phyloP scores from a whole-genome alignment of 2,329 filamentous ascomycete species.

The Pestalotiopsis sp. region DNA sequence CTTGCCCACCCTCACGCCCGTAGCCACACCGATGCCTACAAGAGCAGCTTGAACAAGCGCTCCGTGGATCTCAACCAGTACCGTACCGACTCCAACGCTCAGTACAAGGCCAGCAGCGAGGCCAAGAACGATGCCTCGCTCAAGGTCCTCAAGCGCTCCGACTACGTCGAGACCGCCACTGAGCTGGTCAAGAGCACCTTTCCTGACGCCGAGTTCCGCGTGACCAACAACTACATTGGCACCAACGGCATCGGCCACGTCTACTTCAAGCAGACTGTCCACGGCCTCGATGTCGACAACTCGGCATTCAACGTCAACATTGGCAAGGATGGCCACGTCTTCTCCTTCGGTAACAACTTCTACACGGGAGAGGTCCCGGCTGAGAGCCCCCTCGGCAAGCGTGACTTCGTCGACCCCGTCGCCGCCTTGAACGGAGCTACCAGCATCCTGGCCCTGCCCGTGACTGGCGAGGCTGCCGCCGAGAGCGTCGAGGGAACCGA shows the following conservation, averaged over 20 bases:
- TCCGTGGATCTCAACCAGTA: slow-evolving; percentile 36
- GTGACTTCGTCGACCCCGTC: slow-evolving; percentile 43
- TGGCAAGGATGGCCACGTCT: slow-evolving; percentile 53
- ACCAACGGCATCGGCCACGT: slow-evolving; percentile 59
- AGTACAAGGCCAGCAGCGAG: slow-evolving; percentile 33
- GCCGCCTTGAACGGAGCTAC: slow-evolving; percentile 45
- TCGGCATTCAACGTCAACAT: slow-evolving; percentile 64
- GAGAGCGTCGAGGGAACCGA: slow-evolving; percentile 39
- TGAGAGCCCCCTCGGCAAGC: slow-evolving; percentile 40
- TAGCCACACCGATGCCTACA: slow-evolving; percentile 17
- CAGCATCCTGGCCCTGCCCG: slow-evolving; percentile 40
- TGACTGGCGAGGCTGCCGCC: slow-evolving; percentile 42
- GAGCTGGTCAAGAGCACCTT: slow-evolving; percentile 42
- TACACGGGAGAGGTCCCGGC: slow-evolving; percentile 46
- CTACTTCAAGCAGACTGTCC: slow-evolving; percentile 61
- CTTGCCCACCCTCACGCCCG: slow-evolving; percentile 30
- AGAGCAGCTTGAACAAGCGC: slow-evolving; percentile 32
- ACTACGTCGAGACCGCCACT: slow-evolving; percentile 46
- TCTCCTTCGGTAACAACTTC: slow-evolving; percentile 58
- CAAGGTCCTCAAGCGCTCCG: slow-evolving; percentile 31
- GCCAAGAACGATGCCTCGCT: slow-evolving; percentile 26
- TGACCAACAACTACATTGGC: slow-evolving; percentile 56
- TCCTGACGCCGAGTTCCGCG: slow-evolving; percentile 49
- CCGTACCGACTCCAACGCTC: slow-evolving; percentile 30
- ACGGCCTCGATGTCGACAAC: slow-evolving; percentile 63